Percentiles rank a stretch among this genome's conserved stretches.
These are phyloP conservation scores for Aegilops speltoides DNA, from an alignment of 176 grass and related monocot species.

Conservation along the genomic window DNA sequence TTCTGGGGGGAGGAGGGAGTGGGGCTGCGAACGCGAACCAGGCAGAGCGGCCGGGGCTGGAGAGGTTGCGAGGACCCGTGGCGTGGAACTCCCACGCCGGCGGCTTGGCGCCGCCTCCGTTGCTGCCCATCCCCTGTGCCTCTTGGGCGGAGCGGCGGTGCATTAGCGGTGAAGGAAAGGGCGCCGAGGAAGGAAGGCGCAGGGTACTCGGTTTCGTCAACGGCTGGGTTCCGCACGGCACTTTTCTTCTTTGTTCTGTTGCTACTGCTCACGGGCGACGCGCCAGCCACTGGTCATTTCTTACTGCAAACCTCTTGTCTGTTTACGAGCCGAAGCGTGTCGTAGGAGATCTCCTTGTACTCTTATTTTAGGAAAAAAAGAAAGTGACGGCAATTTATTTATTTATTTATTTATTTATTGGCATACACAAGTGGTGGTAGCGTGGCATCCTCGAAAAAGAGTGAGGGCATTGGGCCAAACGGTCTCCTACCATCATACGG, in stretches of 20 bases:
- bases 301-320: neutral
- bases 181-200: neutral
- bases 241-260: neutral
- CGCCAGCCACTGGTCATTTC: neutral
- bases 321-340: neutral
- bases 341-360: neutral
- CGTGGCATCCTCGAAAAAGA: too few species aligned
- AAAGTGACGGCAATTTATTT: too few species aligned
- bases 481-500: too few species aligned
- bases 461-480: too few species aligned
- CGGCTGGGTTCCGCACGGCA: neutral
- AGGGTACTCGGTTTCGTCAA: neutral
- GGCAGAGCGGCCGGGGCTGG: constrained; percentile 68
- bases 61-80: constrained; percentile 74
- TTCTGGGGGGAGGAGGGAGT: neutral
- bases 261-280: neutral
- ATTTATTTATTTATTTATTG: too few species aligned
- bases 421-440: too few species aligned
- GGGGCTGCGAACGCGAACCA: constrained; percentile 33
- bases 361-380: neutral
- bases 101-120: constrained; percentile 5
- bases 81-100: constrained; percentile 69
- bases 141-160: neutral
- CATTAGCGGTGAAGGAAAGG: constrained; percentile 20
- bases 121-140: constrained; percentile 29